Conservation (phyloP, 2,329 filamentous ascomycete genomes). For the Xylariaceae sp. region DNA sequence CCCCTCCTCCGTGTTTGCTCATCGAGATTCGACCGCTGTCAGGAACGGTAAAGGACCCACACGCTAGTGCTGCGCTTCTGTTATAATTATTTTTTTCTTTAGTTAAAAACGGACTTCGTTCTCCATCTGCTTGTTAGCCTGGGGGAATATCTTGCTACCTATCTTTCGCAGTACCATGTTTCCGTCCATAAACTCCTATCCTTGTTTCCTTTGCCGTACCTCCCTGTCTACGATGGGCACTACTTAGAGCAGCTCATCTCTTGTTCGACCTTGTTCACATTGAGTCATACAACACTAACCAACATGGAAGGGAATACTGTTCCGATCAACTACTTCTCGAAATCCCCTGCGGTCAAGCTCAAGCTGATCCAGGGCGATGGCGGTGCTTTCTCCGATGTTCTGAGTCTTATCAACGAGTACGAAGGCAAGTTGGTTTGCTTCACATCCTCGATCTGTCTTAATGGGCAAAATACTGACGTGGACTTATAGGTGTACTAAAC, state of each 20-base stretch:
- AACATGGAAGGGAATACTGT: constrained; percentile 30
- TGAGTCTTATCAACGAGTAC: constrained; percentile 71
- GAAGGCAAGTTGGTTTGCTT: constrained; percentile 46
- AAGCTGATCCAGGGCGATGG: constrained; percentile 48
- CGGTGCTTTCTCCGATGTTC: constrained; percentile 68
- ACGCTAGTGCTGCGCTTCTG: constrained; percentile 14
- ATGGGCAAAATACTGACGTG: constrained; percentile 15
- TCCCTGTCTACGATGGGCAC: constrained; percentile 7
- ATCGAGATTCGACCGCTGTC: not conserved
- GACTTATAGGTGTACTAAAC: constrained; percentile 61
- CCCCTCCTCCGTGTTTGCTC: not conserved
- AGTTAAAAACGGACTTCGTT: constrained; percentile 5
- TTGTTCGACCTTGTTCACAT: constrained; percentile 1
- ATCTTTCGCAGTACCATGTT: constrained; percentile 2
- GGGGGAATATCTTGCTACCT: not conserved
- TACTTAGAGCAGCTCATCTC: not conserved
- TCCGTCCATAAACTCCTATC: constrained; percentile 2
- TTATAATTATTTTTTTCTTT: constrained; percentile 1
- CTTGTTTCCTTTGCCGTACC: not conserved
- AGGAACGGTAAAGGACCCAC: constrained; percentile 14
- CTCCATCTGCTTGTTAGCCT: constrained; percentile 4
- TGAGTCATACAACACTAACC: constrained; percentile 17
- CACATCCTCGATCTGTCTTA: not conserved
- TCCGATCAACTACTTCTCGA: constrained; percentile 51
- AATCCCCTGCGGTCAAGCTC: constrained; percentile 40